Evolutionary conservation across 2,329 filamentous ascomycete genomes (phyloP).

Genomic region (Pseudopyricularia javanii): DNA sequence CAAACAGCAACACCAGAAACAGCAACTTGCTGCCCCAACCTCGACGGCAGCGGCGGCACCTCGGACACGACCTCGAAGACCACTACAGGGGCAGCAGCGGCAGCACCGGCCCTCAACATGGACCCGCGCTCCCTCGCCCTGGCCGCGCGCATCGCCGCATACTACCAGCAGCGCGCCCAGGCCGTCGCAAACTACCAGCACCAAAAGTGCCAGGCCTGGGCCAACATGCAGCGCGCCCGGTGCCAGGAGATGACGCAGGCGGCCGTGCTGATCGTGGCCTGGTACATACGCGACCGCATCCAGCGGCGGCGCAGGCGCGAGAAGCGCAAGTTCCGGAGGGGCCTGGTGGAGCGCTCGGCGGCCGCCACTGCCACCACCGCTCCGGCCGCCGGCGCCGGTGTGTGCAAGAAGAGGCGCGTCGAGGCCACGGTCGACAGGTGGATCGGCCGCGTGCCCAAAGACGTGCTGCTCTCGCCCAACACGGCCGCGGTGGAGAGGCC

Average conservation of each 20-base stretch:
- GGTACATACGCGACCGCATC: slow-evolving; percentile 36
- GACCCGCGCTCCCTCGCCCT: slow-evolving; percentile 31
- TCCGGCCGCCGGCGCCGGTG: slow-evolving; percentile 1
- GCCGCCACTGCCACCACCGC: neutral
- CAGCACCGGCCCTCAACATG: slow-evolving; percentile 6
- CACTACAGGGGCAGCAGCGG: too few relatives aligned
- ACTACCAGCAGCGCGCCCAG: slow-evolving; percentile 35
- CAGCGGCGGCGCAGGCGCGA: slow-evolving; percentile 25
- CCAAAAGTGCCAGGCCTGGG: slow-evolving; percentile 34
- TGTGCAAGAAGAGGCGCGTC: slow-evolving; percentile 14
- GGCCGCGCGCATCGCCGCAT: slow-evolving; percentile 32
- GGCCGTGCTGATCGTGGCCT: slow-evolving; percentile 34
- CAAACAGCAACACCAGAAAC: slow-evolving; percentile 2
- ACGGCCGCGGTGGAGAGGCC: slow-evolving; percentile 11
- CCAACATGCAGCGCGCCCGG: slow-evolving; percentile 30
- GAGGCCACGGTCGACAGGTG: slow-evolving; percentile 28
- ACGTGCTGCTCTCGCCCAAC: slow-evolving; percentile 19
- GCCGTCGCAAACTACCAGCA: slow-evolving; percentile 33
- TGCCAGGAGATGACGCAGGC: slow-evolving; percentile 36
- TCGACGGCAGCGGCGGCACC: slow-evolving; percentile 1
- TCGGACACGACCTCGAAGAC: slow-evolving; percentile 3
- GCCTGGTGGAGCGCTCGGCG: slow-evolving; percentile 20
- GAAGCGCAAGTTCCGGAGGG: slow-evolving; percentile 27
- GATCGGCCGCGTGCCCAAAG: slow-evolving; percentile 25
- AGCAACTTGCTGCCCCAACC: slow-evolving; percentile 4